Conservation (phyloP, 2,329 filamentous ascomycete genomes). For the Calonectria pauciramosa region DNA sequence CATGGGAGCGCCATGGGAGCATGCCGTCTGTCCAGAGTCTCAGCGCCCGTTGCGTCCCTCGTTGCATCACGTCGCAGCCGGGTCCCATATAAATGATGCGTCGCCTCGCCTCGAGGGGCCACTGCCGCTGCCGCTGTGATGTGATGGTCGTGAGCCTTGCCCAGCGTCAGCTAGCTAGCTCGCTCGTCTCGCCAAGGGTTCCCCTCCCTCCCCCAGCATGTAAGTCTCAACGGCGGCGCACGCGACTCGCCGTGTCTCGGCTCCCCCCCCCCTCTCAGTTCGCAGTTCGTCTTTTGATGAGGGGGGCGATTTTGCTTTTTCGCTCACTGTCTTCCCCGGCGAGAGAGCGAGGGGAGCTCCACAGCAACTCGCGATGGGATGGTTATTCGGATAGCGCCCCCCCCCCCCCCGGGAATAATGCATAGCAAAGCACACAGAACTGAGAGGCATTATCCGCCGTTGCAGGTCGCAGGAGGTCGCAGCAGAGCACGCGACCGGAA, state of each 20-base stretch:
- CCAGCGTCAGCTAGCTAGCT: neutral
- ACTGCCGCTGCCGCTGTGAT: neutral
- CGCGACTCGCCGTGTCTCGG: neutral
- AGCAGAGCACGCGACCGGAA: slow-evolving; percentile 27
- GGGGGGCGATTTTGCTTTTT: neutral
- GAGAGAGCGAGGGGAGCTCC: neutral
- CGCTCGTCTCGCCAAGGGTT: neutral
- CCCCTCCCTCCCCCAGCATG: neutral
- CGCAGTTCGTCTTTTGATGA: neutral
- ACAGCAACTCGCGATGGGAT: neutral
- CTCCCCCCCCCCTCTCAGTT: neutral
- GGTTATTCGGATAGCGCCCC: neutral
- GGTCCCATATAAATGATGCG: neutral
- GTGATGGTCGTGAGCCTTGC: neutral
- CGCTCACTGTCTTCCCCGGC: neutral
- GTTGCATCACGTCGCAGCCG: neutral
- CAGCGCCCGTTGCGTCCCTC: neutral
- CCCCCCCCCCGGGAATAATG: neutral
- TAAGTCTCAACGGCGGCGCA: neutral
- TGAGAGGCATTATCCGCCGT: slow-evolving; percentile 17
- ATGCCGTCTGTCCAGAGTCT: neutral
- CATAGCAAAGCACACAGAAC: neutral
- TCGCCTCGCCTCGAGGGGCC: neutral
- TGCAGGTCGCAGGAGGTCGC: neutral
- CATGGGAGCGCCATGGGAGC: slow-evolving; percentile 19